Evolutionary conservation across 768 basidiomycete genomes (phyloP).

Genomic region (Termitomyces sp.): DNA sequence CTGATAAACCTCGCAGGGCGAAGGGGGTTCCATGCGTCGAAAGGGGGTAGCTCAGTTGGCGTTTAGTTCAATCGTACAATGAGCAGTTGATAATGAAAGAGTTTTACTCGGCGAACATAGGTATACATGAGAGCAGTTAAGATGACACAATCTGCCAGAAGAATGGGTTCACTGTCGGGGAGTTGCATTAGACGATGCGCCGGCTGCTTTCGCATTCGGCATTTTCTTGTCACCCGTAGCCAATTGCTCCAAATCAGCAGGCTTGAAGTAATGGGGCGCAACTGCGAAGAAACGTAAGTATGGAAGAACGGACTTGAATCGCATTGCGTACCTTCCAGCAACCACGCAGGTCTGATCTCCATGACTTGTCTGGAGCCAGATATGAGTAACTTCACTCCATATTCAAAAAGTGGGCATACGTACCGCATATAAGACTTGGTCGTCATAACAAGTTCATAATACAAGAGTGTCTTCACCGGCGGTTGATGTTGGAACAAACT

Average conservation of each 20-base stretch:
- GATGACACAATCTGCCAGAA: conserved; percentile 1
- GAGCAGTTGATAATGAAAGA: background rate
- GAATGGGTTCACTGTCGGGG: conserved; percentile 11
- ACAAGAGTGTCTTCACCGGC: conserved; percentile 83
- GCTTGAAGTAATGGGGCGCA: conserved; percentile 95
- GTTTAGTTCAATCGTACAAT: background rate
- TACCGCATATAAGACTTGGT: conserved; percentile 93
- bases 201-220: conserved; percentile 78
- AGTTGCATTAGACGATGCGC: conserved; percentile 28
- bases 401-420: conserved; percentile 14
- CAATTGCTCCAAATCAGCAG: conserved; percentile 74
- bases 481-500: conserved; percentile 95
- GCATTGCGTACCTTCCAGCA: conserved; percentile 69
- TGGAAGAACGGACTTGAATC: background rate
- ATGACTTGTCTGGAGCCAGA: conserved; percentile 69
- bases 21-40: conserved; percentile 22
- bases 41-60: conserved; percentile 13
- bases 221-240: conserved; percentile 86
- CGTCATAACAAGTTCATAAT: conserved; percentile 97
- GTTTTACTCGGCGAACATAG: conserved; percentile 3
- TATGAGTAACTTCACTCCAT: background rate
- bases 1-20: conserved; percentile 16
- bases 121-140: conserved; percentile 8
- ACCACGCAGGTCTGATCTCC: conserved; percentile 96
- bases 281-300: conserved; percentile 39